These are phyloP conservation scores for Solanum bukasovii DNA, from an alignment of 257 asterid species.

Conservation along the genomic window DNA sequence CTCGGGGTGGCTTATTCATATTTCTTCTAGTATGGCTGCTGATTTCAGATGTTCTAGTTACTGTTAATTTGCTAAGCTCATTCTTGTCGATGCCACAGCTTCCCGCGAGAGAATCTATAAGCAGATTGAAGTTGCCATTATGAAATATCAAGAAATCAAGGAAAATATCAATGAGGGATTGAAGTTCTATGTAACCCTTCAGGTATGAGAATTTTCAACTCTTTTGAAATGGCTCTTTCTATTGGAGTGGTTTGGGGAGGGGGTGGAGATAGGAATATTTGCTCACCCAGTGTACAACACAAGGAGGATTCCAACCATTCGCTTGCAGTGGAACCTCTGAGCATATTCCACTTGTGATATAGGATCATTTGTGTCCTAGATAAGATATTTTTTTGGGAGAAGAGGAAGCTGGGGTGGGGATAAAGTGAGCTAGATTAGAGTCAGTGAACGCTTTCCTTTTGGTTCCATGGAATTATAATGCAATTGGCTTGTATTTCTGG, in stretches of 20 bases:
- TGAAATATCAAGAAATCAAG: slow-evolving; percentile 79
- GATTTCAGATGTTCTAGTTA: background rate
- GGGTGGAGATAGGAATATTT: background rate
- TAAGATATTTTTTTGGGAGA: background rate
- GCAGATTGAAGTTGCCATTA: slow-evolving; percentile 95
- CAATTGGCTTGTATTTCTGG: background rate
- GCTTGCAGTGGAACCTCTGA: background rate
- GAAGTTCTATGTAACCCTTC: slow-evolving; percentile 91
- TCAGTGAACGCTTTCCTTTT: background rate
- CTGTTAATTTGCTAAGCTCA: background rate
- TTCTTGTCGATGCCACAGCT: slow-evolving; percentile 42
- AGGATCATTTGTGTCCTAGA: background rate
- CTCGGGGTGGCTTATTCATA: background rate
- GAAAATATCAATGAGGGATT: slow-evolving; percentile 93
- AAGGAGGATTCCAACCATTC: background rate
- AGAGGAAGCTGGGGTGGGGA: background rate
- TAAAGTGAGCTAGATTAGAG: background rate
- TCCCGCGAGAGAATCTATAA: slow-evolving; percentile 80
- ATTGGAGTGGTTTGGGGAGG: background rate
- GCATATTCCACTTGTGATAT: background rate
- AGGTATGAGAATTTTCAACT: slow-evolving; percentile 36
- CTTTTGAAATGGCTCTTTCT: background rate
- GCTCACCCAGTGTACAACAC: background rate
- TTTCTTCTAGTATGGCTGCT: background rate
- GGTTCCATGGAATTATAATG: background rate